phyloP scores from a whole-genome alignment of 768 basidiomycete genomes.

The Podaxis sp. region DNA sequence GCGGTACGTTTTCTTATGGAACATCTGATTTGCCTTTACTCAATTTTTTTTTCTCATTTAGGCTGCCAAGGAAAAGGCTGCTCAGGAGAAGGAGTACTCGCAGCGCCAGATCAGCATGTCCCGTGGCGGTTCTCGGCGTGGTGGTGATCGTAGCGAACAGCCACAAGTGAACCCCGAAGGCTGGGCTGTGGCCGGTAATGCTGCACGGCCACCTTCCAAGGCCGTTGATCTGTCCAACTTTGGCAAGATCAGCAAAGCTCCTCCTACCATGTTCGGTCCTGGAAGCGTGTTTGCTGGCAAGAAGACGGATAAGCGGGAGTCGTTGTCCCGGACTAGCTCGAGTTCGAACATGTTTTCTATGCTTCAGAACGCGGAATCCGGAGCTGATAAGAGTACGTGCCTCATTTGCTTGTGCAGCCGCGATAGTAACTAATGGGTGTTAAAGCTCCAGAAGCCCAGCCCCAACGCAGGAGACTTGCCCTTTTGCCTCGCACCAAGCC shows the following conservation, averaged over 20 bases:
- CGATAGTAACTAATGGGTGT: slow-evolving; percentile 2
- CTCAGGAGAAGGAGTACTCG: slow-evolving; percentile 57
- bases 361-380: slow-evolving; percentile 64
- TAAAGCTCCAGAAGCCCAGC: slow-evolving; percentile 43
- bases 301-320: slow-evolving; percentile 65
- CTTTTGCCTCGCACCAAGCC: slow-evolving; percentile 81
- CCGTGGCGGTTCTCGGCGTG: slow-evolving; percentile 87
- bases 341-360: slow-evolving; percentile 87
- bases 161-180: slow-evolving; percentile 73
- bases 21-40: slow-evolving; percentile 12
- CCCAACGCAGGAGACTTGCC: slow-evolving; percentile 69
- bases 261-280: slow-evolving; percentile 79
- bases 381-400: slow-evolving; percentile 55
- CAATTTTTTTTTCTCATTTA: slow-evolving; percentile 26
- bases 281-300: slow-evolving; percentile 79
- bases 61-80: slow-evolving; percentile 83
- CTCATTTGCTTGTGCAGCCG: neutral
- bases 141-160: slow-evolving; percentile 63
- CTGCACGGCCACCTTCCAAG: slow-evolving; percentile 64
- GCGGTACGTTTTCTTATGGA: slow-evolving; percentile 49
- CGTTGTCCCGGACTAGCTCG: slow-evolving; percentile 79
- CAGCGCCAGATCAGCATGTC: slow-evolving; percentile 77
- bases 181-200: slow-evolving; percentile 74
- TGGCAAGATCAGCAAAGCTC: slow-evolving; percentile 75
- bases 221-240: slow-evolving; percentile 87